Evolutionary conservation across 805 yeast species (phyloP), one percentile per base, ranked within the genome.

Genomic region (Starmerella davenportii): DNA sequence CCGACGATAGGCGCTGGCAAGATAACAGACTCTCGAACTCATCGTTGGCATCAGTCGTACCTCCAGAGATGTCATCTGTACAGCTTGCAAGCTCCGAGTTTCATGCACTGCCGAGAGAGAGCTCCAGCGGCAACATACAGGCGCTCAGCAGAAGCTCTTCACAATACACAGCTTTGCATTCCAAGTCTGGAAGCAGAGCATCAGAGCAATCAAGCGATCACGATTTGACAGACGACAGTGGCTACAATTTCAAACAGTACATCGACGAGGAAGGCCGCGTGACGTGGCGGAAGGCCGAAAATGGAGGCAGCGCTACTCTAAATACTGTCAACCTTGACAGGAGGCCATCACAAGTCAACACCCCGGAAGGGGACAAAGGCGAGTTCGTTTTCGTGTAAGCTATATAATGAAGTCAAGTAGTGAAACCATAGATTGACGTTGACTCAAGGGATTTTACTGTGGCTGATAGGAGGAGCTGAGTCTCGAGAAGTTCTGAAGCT

Each of bases 31-130:
- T 92, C 8, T 46, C 51, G 35, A 64, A 72, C 40, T 69, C 68
- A 29, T 79, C 95, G 0, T 51, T 78, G 41, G 84, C 82, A 21
- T 82, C 94, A 0, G 85, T 85, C 25, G 74, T 37, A 5, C 44
- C 85, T 24, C 15, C 15, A 5, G 35, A 7, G 9, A 11, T 21
- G 25, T 67, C 82, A 52, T 77, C 80, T 4, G 81, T 84, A 29
- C 69, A 82, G 51, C 63, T 82, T 31, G 82, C 79, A 2, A 79
- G 76, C 29, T 42, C 36, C 8, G 53, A 54, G 36, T 43, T 42
- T 14, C 21, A 17, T 11, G 34, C 36, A 8, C 38, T 52, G 44
- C 48, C 48, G 11, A 51, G 57, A n/a, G 61, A 58, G 28, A 48
- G 42, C 29, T 54, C 60, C 16, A 49, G 56, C 7, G 57, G 56